phyloP scores from a whole-genome alignment of 2,329 filamentous ascomycete species.

The Colletotrichum sp. region DNA sequence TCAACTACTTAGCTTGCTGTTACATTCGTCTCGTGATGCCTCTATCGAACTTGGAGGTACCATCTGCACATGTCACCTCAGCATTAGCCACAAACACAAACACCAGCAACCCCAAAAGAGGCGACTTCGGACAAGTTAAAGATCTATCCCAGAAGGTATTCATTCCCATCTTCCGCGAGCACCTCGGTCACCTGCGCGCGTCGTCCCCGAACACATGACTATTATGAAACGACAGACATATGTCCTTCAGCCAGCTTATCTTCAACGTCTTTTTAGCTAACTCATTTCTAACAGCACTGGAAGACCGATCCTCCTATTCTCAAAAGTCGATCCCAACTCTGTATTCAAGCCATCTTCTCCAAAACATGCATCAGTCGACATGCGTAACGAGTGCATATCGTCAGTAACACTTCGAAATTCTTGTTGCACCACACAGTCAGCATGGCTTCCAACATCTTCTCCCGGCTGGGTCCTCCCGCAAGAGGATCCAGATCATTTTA shows the following conservation, averaged over 20 bases:
- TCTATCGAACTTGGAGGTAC: not conserved
- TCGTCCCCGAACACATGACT: not conserved
- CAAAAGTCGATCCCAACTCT: not conserved
- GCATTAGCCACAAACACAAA: not conserved
- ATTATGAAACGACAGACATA: not conserved
- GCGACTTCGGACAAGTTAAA: not conserved
- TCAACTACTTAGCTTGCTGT: not conserved
- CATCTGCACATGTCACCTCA: not conserved
- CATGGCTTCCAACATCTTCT: slow-evolving; percentile 56
- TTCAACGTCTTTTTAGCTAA: not conserved
- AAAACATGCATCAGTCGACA: not conserved
- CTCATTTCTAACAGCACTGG: not conserved
- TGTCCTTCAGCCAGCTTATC: not conserved
- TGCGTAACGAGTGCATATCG: not conserved
- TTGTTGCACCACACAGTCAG: not conserved
- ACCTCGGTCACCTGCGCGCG: slow-evolving; percentile 3
- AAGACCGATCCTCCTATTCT: not conserved
- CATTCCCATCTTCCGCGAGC: not conserved
- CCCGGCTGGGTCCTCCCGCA: slow-evolving; percentile 41
- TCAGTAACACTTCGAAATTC: not conserved
- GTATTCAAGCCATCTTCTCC: not conserved
- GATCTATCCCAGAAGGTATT: not conserved
- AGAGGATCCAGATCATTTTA: slow-evolving; percentile 51
- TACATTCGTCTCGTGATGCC: not conserved
- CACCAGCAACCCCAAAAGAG: not conserved